phyloP scores from a whole-genome alignment of 2,329 filamentous ascomycete species.

The Colletotrichum somersetense region DNA sequence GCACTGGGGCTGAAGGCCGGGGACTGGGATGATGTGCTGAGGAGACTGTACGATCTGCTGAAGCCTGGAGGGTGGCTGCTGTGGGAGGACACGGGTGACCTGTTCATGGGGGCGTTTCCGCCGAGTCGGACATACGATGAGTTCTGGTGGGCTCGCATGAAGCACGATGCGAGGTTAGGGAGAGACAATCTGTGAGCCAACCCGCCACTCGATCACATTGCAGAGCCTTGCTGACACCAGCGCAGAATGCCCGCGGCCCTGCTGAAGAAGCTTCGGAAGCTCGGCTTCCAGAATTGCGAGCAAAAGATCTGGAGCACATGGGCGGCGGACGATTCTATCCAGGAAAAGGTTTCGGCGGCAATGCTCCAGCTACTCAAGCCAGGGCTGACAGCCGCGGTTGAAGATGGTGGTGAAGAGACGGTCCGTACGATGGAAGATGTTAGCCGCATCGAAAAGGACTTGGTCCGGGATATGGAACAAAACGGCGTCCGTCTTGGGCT shows the following conservation, averaged over 20 bases:
- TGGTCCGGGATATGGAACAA: conserved; percentile 16
- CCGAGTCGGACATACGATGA: conserved; percentile 35
- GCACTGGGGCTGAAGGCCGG: conserved; percentile 37
- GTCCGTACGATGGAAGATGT: conserved; percentile 27
- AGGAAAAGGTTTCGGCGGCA: neutral
- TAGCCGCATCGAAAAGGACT: conserved; percentile 15
- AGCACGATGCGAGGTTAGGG: conserved; percentile 23
- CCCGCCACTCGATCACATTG: neutral
- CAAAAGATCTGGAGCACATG: conserved; percentile 30
- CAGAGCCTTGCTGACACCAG: neutral
- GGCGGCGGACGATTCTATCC: conserved; percentile 26
- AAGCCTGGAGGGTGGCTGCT: conserved; percentile 43
- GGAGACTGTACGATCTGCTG: conserved; percentile 40
- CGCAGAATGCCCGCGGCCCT: conserved; percentile 25
- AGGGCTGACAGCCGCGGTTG: conserved; percentile 14
- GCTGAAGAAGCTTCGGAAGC: conserved; percentile 15
- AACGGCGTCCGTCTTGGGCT: conserved; percentile 20
- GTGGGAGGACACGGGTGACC: conserved; percentile 41
- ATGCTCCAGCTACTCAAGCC: conserved; percentile 8
- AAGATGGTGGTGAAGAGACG: conserved; percentile 27
- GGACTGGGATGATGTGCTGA: conserved; percentile 39
- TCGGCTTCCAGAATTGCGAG: conserved; percentile 18
- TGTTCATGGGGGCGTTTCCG: conserved; percentile 26
- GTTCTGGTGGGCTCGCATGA: conserved; percentile 31
- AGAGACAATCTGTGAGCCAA: conserved; percentile 22